Evolutionary conservation across 2,329 filamentous ascomycete species (phyloP).

Genomic region (Fonsecaea erecta): DNA sequence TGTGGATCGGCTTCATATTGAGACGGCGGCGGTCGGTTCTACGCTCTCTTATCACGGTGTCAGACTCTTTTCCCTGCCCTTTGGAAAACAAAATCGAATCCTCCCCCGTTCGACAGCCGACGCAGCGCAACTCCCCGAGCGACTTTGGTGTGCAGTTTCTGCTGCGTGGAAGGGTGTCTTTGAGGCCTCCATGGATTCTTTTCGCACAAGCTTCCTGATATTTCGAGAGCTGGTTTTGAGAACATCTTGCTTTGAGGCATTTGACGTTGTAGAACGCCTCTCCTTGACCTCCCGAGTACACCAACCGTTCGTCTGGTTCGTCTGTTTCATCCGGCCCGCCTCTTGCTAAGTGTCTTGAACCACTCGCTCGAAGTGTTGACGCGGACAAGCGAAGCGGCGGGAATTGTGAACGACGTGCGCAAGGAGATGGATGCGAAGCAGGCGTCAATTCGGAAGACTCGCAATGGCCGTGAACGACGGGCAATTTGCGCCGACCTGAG

Average conservation of each 20-base stretch:
- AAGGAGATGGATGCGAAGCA: conserved; percentile 93
- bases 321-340: conserved; percentile 88
- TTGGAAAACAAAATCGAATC: conserved; percentile 57
- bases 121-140: conserved; percentile 55
- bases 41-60: conserved; percentile 48
- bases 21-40: background rate
- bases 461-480: conserved; percentile 75
- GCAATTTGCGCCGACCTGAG: conserved; percentile 85
- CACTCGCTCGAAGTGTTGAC: conserved; percentile 93
- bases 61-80: conserved; percentile 52
- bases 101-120: conserved; percentile 53
- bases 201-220: conserved; percentile 22
- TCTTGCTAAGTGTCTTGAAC: conserved; percentile 83
- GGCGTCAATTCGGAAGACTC: conserved; percentile 83
- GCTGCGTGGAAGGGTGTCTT: conserved; percentile 46
- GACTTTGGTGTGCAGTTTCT: conserved; percentile 50
- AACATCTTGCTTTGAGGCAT: conserved; percentile 47
- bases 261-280: conserved; percentile 61
- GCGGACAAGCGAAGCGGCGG: conserved; percentile 84
- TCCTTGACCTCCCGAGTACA: conserved; percentile 67
- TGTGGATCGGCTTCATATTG: conserved; percentile 7
- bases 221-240: conserved; percentile 53
- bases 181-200: conserved; percentile 27
- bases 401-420: conserved; percentile 86
- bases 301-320: conserved; percentile 87